Base-by-base conservation (phyloP, 139 green algal genomes). In the Trebouxia sp. region DNA sequence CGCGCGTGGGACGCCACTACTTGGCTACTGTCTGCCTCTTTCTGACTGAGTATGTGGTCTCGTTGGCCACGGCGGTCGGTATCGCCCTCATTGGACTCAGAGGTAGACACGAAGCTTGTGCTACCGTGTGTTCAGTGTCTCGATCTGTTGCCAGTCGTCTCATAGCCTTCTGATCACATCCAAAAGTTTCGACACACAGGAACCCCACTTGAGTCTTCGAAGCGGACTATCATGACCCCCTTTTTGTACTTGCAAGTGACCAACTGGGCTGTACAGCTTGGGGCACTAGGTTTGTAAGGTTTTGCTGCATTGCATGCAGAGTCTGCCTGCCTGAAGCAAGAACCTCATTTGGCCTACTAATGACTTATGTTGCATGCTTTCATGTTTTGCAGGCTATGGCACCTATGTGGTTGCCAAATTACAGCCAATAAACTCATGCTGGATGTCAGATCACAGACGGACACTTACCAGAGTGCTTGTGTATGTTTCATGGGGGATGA, bases 311-410 rank as follows among this genome's bases (percentile, higher is more conserved):
- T n/a, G n/a, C n/a, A n/a, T 72, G 35, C 32, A 43, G 11, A n/a
- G 15, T 35, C 2, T 39, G 14, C 7, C n/a, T 39, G 55, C 5
- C 8, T 35, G n/a, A 15, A 39, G n/a, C 12, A n/a, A n/a, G n/a
- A n/a, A n/a, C n/a, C n/a, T n/a, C n/a, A n/a, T n/a, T n/a, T n/a
- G n/a, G n/a, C n/a, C n/a, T n/a, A n/a, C n/a, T n/a, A n/a, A n/a
- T n/a, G n/a, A n/a, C n/a, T n/a, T n/a, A n/a, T n/a, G n/a, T n/a
- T n/a, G n/a, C n/a, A n/a, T n/a, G n/a, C n/a, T n/a, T n/a, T n/a
- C n/a, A n/a, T n/a, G n/a, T 20, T 45, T n/a, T 43, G 62, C 62
- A 72, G 62, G 62, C n/a, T 72, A 72, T 72, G 62, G 62, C 24
- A 72, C 62, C n/a, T 72, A 72, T 72, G 62, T 72, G 14, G 62